Conservation (phyloP, 2,329 filamentous ascomycete species). For the Fusarium incarnatum region DNA sequence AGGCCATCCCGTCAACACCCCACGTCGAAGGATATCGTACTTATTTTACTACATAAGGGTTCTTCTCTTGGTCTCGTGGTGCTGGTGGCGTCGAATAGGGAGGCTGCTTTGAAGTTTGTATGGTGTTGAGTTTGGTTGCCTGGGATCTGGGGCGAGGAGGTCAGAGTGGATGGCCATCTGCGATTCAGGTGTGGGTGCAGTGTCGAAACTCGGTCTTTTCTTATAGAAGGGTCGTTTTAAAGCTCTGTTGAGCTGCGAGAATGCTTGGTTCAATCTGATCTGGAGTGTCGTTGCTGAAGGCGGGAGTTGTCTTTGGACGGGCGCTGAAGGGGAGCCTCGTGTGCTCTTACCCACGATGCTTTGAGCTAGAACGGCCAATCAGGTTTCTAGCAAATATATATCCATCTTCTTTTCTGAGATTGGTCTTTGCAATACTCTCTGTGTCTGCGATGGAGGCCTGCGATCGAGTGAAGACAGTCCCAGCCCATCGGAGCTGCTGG, state of each 20-base stretch:
- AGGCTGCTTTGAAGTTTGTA: neutral
- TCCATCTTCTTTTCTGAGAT: accelerated
- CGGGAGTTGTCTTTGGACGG: neutral
- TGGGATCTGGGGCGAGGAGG: neutral
- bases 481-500: too few species aligned
- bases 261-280: accelerated
- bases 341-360: too few species aligned
- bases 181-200: accelerated
- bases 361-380: accelerated
- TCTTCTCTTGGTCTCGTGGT: neutral
- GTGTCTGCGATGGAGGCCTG: too few species aligned
- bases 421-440: too few species aligned
- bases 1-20: conserved; percentile 22
- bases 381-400: accelerated
- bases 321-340: neutral
- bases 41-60: neutral
- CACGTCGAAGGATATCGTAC: neutral
- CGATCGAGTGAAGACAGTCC: too few species aligned
- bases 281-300: accelerated
- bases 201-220: accelerated
- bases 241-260: accelerated
- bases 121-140: neutral
- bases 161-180: too few species aligned
- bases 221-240: accelerated
- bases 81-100: too few species aligned